These are phyloP conservation scores for Aspergillus viridinutans DNA, from an alignment of 2,329 filamentous ascomycete species.

Conservation along the genomic window DNA sequence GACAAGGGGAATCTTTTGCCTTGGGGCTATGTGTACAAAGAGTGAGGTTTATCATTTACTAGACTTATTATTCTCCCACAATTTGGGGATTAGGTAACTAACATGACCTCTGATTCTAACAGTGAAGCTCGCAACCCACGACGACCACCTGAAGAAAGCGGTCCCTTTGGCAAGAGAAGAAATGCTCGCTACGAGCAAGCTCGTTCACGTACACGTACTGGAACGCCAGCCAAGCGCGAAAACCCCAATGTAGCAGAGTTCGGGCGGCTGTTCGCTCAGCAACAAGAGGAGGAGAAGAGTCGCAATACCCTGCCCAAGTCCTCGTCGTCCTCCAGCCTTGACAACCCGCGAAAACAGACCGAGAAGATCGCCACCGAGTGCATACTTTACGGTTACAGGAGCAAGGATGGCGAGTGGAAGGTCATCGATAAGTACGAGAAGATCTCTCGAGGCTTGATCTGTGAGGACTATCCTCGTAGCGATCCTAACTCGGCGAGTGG, in stretches of 20 bases:
- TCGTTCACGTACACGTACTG: conserved; percentile 53
- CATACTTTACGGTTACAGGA: conserved; percentile 77
- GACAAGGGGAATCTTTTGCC: conserved; percentile 56
- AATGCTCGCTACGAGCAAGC: conserved; percentile 42
- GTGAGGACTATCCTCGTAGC: conserved; percentile 87
- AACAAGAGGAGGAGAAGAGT: conserved; percentile 42
- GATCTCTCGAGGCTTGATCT: conserved; percentile 72
- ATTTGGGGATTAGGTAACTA: conserved; percentile 15
- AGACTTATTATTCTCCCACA: not conserved
- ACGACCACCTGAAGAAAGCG: conserved; percentile 55
- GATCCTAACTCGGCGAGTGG: conserved; percentile 67
- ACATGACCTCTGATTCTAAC: conserved; percentile 9
- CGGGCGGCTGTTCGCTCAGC: conserved; percentile 41
- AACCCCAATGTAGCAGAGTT: conserved; percentile 51
- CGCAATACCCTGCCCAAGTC: conserved; percentile 33
- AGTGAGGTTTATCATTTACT: conserved; percentile 42
- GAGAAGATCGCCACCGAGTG: conserved; percentile 67
- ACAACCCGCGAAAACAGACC: conserved; percentile 34
- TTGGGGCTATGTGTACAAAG: conserved; percentile 61
- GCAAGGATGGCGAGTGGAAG: conserved; percentile 67
- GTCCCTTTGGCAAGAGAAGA: conserved; percentile 56
- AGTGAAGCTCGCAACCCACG: conserved; percentile 49
- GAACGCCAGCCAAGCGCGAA: conserved; percentile 55
- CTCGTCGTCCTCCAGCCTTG: conserved; percentile 39
- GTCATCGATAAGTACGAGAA: conserved; percentile 85